phyloP scores from a whole-genome alignment of 2,329 filamentous ascomycete species.

The Aspergillus sojae region DNA sequence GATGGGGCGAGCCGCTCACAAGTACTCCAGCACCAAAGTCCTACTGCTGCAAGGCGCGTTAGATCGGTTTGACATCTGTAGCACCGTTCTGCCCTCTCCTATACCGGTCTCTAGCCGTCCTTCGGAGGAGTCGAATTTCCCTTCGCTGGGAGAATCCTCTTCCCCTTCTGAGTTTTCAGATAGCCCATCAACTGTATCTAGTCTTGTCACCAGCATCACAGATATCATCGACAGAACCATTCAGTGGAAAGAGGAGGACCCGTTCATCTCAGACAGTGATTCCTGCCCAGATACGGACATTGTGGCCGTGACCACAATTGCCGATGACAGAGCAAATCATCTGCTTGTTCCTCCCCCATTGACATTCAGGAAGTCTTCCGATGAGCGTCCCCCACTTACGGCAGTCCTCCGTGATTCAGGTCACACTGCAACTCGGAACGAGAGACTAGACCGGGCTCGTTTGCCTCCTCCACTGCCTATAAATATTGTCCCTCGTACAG shows the following conservation, averaged over 20 bases:
- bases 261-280: constrained; percentile 27
- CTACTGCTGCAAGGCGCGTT: constrained; percentile 44
- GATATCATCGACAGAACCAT: constrained; percentile 32
- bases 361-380: constrained; percentile 25
- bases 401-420: not conserved
- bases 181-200: constrained; percentile 16
- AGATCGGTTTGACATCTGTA: constrained; percentile 41
- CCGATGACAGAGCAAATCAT: not conserved
- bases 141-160: constrained; percentile 8
- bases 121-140: constrained; percentile 2
- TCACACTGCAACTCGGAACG: not conserved
- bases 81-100: constrained; percentile 28
- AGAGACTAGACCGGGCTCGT: constrained; percentile 5
- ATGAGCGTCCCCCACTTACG: not conserved
- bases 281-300: not conserved
- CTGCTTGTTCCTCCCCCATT: constrained; percentile 31
- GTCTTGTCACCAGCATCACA: constrained; percentile 27
- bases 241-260: constrained; percentile 23
- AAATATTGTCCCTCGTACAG: constrained; percentile 21
- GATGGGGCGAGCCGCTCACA: constrained; percentile 50
- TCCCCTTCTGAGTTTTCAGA: constrained; percentile 15
- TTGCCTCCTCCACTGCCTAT: constrained; percentile 26
- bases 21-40: constrained; percentile 50
- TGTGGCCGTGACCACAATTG: not conserved
- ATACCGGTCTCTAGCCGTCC: constrained; percentile 9